Evolutionary conservation across 192 early-diverging fungal genomes (phyloP).

Genomic region (Backusella psychrophila): DNA sequence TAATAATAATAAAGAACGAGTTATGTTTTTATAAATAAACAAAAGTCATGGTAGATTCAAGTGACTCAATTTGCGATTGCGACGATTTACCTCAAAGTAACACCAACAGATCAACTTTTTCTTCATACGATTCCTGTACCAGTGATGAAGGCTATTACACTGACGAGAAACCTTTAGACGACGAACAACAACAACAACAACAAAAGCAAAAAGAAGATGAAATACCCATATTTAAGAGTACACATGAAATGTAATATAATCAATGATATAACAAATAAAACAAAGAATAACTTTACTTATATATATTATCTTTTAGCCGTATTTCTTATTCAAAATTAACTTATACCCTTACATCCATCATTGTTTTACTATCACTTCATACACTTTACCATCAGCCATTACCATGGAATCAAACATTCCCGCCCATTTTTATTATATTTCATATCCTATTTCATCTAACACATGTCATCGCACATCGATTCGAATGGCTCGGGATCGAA

Average conservation of each 20-base stretch:
- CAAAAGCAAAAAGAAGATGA: slow-evolving; percentile 13
- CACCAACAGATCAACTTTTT: background rate
- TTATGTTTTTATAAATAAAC: background rate
- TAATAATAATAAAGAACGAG: background rate
- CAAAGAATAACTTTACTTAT: background rate
- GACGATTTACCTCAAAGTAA: background rate
- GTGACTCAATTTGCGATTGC: slow-evolving; percentile 1
- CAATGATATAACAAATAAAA: too few species aligned
- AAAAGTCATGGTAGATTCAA: slow-evolving; percentile 8
- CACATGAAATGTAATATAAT: slow-evolving; percentile 27
- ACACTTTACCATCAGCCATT: slow-evolving; percentile 16
- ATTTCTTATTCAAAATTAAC: slow-evolving; percentile 38
- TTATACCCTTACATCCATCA: slow-evolving; percentile 30
- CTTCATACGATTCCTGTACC: slow-evolving; percentile 9
- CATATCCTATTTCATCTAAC: slow-evolving; percentile 43
- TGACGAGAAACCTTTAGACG: slow-evolving; percentile 16
- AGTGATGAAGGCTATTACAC: slow-evolving; percentile 32
- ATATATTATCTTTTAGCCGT: slow-evolving; percentile 15
- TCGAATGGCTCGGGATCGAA: slow-evolving; percentile 42
- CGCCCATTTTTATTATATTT: slow-evolving; percentile 30
- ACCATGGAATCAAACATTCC: slow-evolving; percentile 34
- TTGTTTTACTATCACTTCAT: slow-evolving; percentile 23
- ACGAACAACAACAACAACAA: slow-evolving; percentile 14
- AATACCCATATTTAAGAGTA: slow-evolving; percentile 36
- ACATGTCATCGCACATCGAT: slow-evolving; percentile 41